Base-by-base conservation (phyloP, 805 yeast genomes). In the Ogataea neopini region DNA sequence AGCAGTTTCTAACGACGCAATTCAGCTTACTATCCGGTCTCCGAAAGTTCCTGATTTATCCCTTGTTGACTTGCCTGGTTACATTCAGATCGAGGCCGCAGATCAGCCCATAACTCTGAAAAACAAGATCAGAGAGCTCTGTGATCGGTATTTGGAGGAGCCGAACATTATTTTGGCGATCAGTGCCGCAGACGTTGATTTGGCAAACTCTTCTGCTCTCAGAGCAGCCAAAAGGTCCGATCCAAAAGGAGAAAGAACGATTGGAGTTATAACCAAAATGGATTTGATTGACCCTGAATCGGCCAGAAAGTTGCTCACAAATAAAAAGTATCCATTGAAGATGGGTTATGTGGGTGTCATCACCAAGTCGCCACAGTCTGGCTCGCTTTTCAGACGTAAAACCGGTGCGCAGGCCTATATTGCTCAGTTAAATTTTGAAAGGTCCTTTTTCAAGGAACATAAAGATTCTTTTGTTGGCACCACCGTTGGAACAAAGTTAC, bases 261-360 rank as follows among this genome's bases (percentile, higher is more conserved):
- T 94, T 51, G 99, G 99, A 44, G 98, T 94, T 7, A 82, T 94
- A 44, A 94, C 99, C 3, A 94, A 94, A 63, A 67, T 95, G 65
- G 99, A 94, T 68, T 74, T 94, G 44, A 96, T 95, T 2, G 86
- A 83, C 19, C 86, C 97, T 0, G 77, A 76, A 38, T 67, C 74
- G 13, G 99, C 96, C 0, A 77, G 80, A 41, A 73, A 71, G 6
- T 79, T 88, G 17, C 71, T 94, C 50, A 75, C 78, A 23, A 92
- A 92, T 67, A 81, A 77, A 53, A 87, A 84, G 59, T 95, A 95
- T 60, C 98, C 99, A 0, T 72, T 94, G 51, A 83, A 79, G 58
- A 88, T 94, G 96, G 99, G 99, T 0, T 94, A 94, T 63, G 98
- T 94, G 17, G 99, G 99, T 48, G 98, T 95, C n/a, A 85, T 95